A percentile compares a stretch with the other conserved stretches of the same genome.
Conservation (phyloP, 2,329 filamentous ascomycete species). For the Diaporthe sp. region DNA sequence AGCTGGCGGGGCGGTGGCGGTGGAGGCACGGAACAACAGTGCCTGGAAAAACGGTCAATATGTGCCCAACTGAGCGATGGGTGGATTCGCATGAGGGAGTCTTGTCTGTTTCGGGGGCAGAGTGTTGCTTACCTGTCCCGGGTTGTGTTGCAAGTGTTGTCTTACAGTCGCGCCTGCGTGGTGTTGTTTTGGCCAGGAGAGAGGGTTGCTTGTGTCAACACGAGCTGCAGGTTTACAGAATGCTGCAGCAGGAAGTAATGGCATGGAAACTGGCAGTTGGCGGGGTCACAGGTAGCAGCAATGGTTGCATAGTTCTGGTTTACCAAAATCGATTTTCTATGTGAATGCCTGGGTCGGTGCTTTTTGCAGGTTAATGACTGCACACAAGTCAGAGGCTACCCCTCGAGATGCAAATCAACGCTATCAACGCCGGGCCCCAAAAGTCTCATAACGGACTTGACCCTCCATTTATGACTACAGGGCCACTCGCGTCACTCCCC, state of each 20-base stretch:
- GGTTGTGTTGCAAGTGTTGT: background rate
- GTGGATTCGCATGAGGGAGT: rapidly evolving
- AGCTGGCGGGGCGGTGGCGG: background rate
- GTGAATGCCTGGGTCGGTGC: background rate
- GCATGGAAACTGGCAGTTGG: background rate
- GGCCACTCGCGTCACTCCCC: background rate
- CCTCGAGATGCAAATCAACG: background rate
- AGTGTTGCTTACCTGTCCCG: background rate
- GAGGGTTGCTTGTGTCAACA: background rate
- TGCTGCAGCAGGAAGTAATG: background rate
- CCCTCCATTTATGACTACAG: background rate
- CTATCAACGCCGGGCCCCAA: background rate
- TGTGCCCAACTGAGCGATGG: background rate
- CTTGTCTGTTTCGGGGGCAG: background rate
- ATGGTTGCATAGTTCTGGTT: background rate
- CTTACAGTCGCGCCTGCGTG: background rate
- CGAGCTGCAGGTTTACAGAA: background rate
- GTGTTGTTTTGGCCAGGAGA: background rate
- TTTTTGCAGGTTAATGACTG: background rate
- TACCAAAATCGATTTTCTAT: background rate
- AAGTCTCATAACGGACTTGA: background rate
- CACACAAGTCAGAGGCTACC: background rate
- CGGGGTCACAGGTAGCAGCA: background rate
- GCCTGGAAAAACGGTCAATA: background rate
- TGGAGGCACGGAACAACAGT: background rate